Evolutionary conservation across 768 basidiomycete genomes (phyloP).

Genomic region (Pisolithus microcarpus): DNA sequence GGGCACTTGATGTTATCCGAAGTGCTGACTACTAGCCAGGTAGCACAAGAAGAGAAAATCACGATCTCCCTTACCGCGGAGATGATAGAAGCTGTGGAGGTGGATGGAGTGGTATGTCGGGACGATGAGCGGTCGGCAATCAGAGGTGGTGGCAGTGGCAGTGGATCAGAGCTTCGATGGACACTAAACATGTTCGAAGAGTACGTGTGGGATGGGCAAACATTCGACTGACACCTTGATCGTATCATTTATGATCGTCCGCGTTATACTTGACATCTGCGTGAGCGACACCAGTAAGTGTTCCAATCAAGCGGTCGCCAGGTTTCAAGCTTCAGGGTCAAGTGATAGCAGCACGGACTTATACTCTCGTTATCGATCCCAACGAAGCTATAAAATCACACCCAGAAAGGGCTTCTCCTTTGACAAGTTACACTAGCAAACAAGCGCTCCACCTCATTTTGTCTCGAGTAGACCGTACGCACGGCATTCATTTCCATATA

Average conservation of each 20-base stretch:
- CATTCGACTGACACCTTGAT: slow-evolving; percentile 1
- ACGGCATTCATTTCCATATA: no score
- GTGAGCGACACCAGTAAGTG: no score
- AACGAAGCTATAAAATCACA: no score
- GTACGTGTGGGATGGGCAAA: slow-evolving; percentile 73
- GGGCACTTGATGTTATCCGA: slow-evolving; percentile 44
- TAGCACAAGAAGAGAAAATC: slow-evolving; percentile 66
- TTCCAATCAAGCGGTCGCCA: no score
- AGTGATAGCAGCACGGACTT: no score
- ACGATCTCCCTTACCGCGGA: slow-evolving; percentile 69
- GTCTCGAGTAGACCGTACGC: no score
- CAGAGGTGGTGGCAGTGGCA: slow-evolving; percentile 36
- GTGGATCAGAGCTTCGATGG: slow-evolving; percentile 62
- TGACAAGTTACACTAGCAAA: no score
- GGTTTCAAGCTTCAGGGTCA: no score
- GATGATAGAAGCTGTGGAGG: slow-evolving; percentile 71
- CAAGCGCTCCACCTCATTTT: no score
- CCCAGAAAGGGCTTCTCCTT: no score
- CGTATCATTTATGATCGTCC: not conserved
- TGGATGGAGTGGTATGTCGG: slow-evolving; percentile 61
- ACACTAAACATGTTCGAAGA: slow-evolving; percentile 58
- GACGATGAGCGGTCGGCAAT: slow-evolving; percentile 50
- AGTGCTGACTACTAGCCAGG: slow-evolving; percentile 54
- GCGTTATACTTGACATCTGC: no score
- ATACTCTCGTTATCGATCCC: no score